Percentiles rank a stretch among this genome's conserved stretches.
These are phyloP conservation scores for Zygotorulaspora chibaensis DNA, from an alignment of 805 yeast species.

Conservation along the genomic window DNA sequence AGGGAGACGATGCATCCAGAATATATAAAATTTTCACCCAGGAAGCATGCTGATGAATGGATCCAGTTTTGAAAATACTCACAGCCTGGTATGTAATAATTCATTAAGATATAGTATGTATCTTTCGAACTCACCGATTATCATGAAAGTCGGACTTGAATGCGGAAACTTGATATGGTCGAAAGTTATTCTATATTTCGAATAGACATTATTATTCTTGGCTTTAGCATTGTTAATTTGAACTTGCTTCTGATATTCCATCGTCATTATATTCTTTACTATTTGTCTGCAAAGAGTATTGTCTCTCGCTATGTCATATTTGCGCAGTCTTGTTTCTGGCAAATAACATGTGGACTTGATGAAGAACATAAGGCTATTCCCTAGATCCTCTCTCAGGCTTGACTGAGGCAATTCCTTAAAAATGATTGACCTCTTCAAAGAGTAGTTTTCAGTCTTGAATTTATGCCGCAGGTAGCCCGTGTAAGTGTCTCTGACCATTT, in stretches of 20 bases:
- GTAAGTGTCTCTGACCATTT: constrained; percentile 26
- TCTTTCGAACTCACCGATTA: constrained; percentile 26
- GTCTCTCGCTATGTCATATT: constrained; percentile 13
- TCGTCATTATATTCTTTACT: constrained; percentile 27
- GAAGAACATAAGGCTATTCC: constrained; percentile 25
- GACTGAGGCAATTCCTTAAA: constrained; percentile 8
- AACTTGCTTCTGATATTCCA: constrained; percentile 25
- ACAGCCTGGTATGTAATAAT: constrained; percentile 23
- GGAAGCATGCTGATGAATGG: neutral
- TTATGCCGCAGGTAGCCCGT: constrained; percentile 28
- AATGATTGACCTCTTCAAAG: constrained; percentile 18
- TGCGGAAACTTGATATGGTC: constrained; percentile 12
- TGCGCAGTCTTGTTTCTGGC: constrained; percentile 7
- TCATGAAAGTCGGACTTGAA: constrained; percentile 3
- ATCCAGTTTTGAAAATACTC: neutral
- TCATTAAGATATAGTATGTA: constrained; percentile 27
- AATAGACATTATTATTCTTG: constrained; percentile 3
- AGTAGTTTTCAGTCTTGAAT: constrained; percentile 28
- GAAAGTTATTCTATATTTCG: constrained; percentile 14
- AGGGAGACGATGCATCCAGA: neutral
- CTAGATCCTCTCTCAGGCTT: constrained; percentile 6
- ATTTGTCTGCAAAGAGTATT: constrained; percentile 23
- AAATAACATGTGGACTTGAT: constrained; percentile 19
- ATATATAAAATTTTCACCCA: neutral
- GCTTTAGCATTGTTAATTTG: constrained; percentile 8